Base-by-base conservation (phyloP, 768 basidiomycete genomes). In the Rubroboletus satanas region DNA sequence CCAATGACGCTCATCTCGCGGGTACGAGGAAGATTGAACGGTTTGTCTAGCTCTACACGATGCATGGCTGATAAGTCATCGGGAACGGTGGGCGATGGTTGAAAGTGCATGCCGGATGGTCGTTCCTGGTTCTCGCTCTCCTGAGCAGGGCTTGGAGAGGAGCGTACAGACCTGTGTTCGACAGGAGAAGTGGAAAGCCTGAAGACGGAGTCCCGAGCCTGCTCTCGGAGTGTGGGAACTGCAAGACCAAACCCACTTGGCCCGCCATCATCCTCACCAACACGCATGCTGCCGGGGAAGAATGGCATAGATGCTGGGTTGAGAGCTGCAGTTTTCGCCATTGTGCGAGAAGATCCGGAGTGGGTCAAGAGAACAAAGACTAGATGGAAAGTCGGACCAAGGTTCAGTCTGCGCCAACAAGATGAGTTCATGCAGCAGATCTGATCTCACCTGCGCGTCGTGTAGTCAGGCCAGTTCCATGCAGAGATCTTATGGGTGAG, bases 231-330 rank as follows among this genome's bases (percentile, higher is more conserved):
- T 57, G 74, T 67, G 61, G 77, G 76, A 67, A 77, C 77, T 46
- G 71, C 70, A 62, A 81, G 79, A 51, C 73, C 72, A 42, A 80
- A 68, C 55, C 73, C 74, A 63, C 67, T 71, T 46, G 70, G 66
- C 45, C 52, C 41, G 11, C 72, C 74, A 51, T 85, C 84, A 55
- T 85, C 83, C 53, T 84, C 84, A 63, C 66, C 74, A 61, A 76
- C 66, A 59, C 83, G 83, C 62, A 82, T 67, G 51, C 53, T 64
- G 51, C 86, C 87, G 57, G 90, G 90, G 70, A 90, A 90, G 80
- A 92, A 92, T 48, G 90, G 90, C 69, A 84, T 84, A 55, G 89
- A 92, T 58, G 88, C 79, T 60, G 90, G 88, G 72, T 91, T 90
- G 63, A 91, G 75, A 56, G 87, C 79, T 65, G 82, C 85, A 64